These are phyloP conservation scores for Rhizopus sp. DNA, from an alignment of 371 early-diverging fungal species.

Conservation along the genomic window DNA sequence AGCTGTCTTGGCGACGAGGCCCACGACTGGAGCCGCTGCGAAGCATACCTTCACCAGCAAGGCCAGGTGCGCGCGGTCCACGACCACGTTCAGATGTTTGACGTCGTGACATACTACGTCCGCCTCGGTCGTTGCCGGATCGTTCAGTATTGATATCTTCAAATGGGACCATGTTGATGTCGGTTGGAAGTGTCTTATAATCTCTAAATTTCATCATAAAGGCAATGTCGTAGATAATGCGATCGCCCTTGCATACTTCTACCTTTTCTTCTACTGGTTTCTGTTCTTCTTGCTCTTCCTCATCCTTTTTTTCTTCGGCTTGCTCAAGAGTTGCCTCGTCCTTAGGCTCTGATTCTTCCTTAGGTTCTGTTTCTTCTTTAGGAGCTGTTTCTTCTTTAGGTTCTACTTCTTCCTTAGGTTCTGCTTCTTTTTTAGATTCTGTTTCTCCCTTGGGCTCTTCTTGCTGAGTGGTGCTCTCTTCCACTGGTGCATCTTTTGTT, in stretches of 20 bases:
- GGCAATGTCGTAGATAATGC: constrained; percentile 64
- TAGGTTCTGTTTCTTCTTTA: constrained; percentile 11
- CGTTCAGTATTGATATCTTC: constrained; percentile 66
- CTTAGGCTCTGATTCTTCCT: constrained; percentile 40
- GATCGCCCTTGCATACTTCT: constrained; percentile 14
- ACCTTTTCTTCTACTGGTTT: constrained; percentile 12
- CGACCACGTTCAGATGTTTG: constrained; percentile 64
- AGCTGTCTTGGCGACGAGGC: constrained; percentile 56
- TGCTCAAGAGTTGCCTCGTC: constrained; percentile 35
- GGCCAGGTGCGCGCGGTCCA: constrained; percentile 51
- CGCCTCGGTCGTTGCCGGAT: constrained; percentile 18
- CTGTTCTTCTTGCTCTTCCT: constrained; percentile 13
- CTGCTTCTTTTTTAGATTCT: constrained; percentile 40
- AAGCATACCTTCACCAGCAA: constrained; percentile 49
- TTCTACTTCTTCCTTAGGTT: constrained; percentile 22
- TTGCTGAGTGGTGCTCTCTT: background rate
- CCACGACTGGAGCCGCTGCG: constrained; percentile 42
- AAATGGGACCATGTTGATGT: constrained; percentile 20
- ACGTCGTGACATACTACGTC: constrained; percentile 49
- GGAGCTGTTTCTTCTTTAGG: constrained; percentile 16
- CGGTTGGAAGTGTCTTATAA: background rate
- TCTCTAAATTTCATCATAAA: constrained; percentile 82
- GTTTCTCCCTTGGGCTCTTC: constrained; percentile 28
- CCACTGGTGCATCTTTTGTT: constrained; percentile 11
- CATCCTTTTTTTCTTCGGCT: constrained; percentile 23